Evolutionary conservation across 257 asterid species (phyloP), one percentile per base, ranked within the genome.

Genomic region (Osmanthus fragrans): DNA sequence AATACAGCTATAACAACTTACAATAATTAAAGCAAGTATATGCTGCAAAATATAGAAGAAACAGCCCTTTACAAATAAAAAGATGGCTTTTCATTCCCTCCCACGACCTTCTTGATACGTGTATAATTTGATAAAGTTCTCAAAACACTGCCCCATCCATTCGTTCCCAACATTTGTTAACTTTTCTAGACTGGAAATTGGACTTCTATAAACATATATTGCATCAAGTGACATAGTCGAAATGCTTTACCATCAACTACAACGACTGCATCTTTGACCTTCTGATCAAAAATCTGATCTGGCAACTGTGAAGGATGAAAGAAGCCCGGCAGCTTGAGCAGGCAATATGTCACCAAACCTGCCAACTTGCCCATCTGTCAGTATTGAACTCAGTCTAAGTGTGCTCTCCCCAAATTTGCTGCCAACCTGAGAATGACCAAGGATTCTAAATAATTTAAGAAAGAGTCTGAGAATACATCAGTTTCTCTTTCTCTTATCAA

Each of bases 391-490:
- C 87, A 94, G 89, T 84, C 91, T 87, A 69, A 94, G 80, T 56
- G 97, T 94, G 94, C 98, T 89, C 88, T 93, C 99, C 32, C 99
- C 99, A 85, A 96, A 96, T 85, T 95, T 90, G 89, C 99, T 96
- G 78, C 99, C 99, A 75, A 85, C 99, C 99, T 95, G 89, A 68
- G 75, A 74, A 78, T 67, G 71, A 69, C 72, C 75, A 60, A 69
- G 58, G 66, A 49, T 15, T 29, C 58, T 34, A 75, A 42, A 30
- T 60, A n/a, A 68, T 42, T 12, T 63, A 70, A 58, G 60, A 74
- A 71, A 70, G 49, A 42, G 63, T 77, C 72, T 13, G 25, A 21
- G 30, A 25, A 60, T 60, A 13, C 2, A 21, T 11, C 33, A 56
- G 65, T 60, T 10, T 60, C 33, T 25, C 67, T 60, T 10, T 60